Percentiles rank a stretch among this genome's conserved stretches.
Evolutionary conservation across 2,329 filamentous ascomycete genomes (phyloP).

Genomic region (Fusarium heterosporum): DNA sequence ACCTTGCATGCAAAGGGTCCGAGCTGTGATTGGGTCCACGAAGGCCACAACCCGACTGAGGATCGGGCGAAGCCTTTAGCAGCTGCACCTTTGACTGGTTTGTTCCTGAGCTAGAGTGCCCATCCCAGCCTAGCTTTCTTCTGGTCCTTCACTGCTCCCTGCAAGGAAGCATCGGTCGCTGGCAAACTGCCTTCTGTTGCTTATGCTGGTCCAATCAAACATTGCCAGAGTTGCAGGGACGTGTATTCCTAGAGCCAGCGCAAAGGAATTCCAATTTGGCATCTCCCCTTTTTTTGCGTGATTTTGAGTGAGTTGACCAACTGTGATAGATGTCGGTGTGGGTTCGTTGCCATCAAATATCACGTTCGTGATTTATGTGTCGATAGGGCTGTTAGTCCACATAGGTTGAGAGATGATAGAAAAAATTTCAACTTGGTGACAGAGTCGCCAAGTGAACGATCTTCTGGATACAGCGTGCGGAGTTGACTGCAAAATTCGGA

Average conservation of each 20-base stretch:
- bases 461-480: slow-evolving; percentile 2
- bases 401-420: slow-evolving; percentile 12
- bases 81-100: slow-evolving; percentile 44
- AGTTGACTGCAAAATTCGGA: slow-evolving; percentile 22
- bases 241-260: slow-evolving; percentile 35
- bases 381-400: slow-evolving; percentile 10
- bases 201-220: slow-evolving; percentile 37
- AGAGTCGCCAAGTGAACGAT: slow-evolving; percentile 14
- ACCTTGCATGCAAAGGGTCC: slow-evolving; percentile 38
- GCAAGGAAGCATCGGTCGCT: slow-evolving; percentile 37
- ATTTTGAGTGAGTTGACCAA: slow-evolving; percentile 37
- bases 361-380: slow-evolving; percentile 11
- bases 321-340: slow-evolving; percentile 25
- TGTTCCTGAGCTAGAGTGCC: slow-evolving; percentile 43
- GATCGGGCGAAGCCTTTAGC: slow-evolving; percentile 34
- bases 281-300: slow-evolving; percentile 42
- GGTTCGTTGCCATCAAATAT: slow-evolving; percentile 13
- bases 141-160: slow-evolving; percentile 29
- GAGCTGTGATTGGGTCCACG: slow-evolving; percentile 38
- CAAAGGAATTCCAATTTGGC: slow-evolving; percentile 36
- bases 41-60: slow-evolving; percentile 32
- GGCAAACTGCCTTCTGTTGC: slow-evolving; percentile 16
- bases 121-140: slow-evolving; percentile 32
- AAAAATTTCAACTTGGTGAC: not conserved
- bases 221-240: slow-evolving; percentile 31